Evolutionary conservation across 352 stramenopile species (phyloP), one percentile per base, ranked within the genome.

Genomic region (Globisporangium alternatum): DNA sequence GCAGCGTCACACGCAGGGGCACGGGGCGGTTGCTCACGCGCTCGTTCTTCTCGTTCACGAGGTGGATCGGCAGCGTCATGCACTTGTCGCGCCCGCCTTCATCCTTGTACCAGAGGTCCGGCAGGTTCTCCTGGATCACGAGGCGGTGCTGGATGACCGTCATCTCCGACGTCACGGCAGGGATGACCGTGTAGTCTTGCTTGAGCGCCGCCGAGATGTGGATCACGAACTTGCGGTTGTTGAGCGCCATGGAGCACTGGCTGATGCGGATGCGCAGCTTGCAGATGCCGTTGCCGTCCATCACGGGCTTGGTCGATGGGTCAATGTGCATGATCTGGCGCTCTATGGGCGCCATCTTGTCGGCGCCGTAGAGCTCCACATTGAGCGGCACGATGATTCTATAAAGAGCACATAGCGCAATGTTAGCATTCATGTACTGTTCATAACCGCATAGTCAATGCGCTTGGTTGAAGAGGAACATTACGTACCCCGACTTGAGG

Each of bases 81-180:
- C 86, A 94, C 75, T 94, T 94, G 69, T 94, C 86, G 15, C 86
- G 78, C 0, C 86, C 86, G 9, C 86, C 86, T 70, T 94, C 86
- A 44, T 94, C 86, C 67, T 94, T 94, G 74, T 94, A 94, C 86
- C 86, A 94, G 4, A 93, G 71, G n/a, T 94, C 84, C 0, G 84
- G 87, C 9, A 92, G 76, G 37, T 89, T 83, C 55, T 95, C 87
- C 57, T 92, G 83, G 61, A 95, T 93, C 45, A 93, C 65, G 22
- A 95, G 78, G 1, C 84, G 82, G 60, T 95, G 84, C 60, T 91
- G 84, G 62, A 95, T 93, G 41, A 91, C 83, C 28, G 84, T 93
- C 84, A 93, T 93, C 60, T 93, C 83, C 1, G 75, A 79, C 1
- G 84, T 91, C 30, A 93, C 69, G 0, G 84, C 80, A 2, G 84